Conservation (phyloP, 2,329 filamentous ascomycete genomes). For the Chaetomiaceae sp. region DNA sequence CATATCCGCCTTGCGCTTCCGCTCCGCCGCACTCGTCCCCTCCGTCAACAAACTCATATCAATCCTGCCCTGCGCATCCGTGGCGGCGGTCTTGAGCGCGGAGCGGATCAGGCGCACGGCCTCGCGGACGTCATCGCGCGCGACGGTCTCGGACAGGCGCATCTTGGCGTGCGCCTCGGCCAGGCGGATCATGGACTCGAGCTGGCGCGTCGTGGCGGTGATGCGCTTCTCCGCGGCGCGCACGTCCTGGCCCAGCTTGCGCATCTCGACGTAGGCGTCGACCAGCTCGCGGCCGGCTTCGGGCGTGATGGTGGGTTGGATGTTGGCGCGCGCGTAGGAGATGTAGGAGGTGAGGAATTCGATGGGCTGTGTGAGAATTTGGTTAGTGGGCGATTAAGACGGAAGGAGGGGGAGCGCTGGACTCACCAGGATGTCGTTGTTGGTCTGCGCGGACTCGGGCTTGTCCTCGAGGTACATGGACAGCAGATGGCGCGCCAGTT, state of each 20-base stretch:
- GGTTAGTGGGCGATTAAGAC: background rate
- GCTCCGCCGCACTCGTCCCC: slow-evolving; percentile 83
- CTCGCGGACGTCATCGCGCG: slow-evolving; percentile 76
- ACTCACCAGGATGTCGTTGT: slow-evolving; percentile 72
- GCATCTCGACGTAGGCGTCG: slow-evolving; percentile 87
- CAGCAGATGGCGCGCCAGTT: slow-evolving; percentile 84
- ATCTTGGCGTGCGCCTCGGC: slow-evolving; percentile 97
- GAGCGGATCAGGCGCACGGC: slow-evolving; percentile 88
- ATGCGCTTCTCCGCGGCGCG: slow-evolving; percentile 90
- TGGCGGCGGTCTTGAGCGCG: slow-evolving; percentile 95
- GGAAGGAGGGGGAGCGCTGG: slow-evolving; percentile 22
- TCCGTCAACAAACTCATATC: slow-evolving; percentile 96
- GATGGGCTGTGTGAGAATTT: slow-evolving; percentile 55
- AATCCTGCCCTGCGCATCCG: slow-evolving; percentile 84
- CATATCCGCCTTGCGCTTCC: slow-evolving; percentile 74
- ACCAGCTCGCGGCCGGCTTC: slow-evolving; percentile 80
- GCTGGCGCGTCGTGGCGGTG: slow-evolving; percentile 91
- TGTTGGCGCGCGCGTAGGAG: slow-evolving; percentile 82
- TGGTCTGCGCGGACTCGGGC: slow-evolving; percentile 72
- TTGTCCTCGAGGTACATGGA: slow-evolving; percentile 96
- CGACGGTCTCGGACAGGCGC: slow-evolving; percentile 74
- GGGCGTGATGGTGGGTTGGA: slow-evolving; percentile 75
- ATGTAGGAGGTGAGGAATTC: slow-evolving; percentile 97
- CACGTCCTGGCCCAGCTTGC: slow-evolving; percentile 81
- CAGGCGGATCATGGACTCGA: slow-evolving; percentile 98